Evolutionary conservation across 129 eudicot species (phyloP).

Genomic region (Tagetes patula): DNA sequence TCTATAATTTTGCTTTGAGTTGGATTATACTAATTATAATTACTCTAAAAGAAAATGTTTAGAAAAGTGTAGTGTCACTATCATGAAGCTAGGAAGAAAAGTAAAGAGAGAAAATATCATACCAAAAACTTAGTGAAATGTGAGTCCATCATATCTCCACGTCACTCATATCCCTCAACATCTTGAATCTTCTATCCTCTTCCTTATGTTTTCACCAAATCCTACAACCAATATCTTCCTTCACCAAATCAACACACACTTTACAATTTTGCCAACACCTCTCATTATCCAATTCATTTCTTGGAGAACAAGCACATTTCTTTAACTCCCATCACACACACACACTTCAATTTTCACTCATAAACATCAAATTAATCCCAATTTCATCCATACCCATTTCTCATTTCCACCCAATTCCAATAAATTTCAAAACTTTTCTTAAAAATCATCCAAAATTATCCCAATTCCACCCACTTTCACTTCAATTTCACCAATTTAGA

Average conservation of each 20-base stretch:
- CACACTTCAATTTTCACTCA: conserved; percentile 2
- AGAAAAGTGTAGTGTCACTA: too few relatives aligned
- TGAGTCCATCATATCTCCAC: not conserved
- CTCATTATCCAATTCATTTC: too few relatives aligned
- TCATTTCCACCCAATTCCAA: not conserved
- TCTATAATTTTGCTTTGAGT: too few relatives aligned
- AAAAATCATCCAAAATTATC: too few relatives aligned
- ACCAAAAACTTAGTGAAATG: not conserved
- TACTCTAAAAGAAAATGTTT: too few relatives aligned
- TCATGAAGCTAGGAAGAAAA: too few relatives aligned
- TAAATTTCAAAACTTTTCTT: too few relatives aligned
- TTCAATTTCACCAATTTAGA: not conserved
- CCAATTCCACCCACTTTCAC: not conserved
- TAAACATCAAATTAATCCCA: not conserved
- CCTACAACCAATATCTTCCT: not conserved
- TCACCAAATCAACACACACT: not conserved
- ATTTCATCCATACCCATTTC: conserved; percentile 8
- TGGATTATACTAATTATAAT: too few relatives aligned
- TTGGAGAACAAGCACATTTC: too few relatives aligned
- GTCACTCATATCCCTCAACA: not conserved
- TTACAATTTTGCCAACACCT: not conserved
- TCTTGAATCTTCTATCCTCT: not conserved
- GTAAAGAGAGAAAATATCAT: too few relatives aligned
- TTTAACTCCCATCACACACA: conserved; percentile 6
- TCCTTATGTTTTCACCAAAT: not conserved